Percentiles rank a stretch among this genome's conserved stretches.
Conservation (phyloP, 2,329 filamentous ascomycete genomes). For the Cladosporium sp. region DNA sequence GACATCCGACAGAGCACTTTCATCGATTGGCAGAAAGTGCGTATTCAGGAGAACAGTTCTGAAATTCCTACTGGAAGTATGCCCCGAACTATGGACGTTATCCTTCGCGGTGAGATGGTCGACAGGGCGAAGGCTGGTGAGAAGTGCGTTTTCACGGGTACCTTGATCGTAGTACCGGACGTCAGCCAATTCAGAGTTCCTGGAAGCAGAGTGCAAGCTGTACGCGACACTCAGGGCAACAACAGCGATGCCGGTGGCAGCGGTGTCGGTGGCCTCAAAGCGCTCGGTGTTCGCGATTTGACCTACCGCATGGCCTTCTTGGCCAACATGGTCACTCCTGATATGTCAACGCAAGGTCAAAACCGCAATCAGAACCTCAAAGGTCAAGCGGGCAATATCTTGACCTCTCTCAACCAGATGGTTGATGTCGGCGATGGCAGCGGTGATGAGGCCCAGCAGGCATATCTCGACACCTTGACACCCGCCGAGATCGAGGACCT, state of each 20-base stretch:
- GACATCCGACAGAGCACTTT: conserved; percentile 97
- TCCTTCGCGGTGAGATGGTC: conserved; percentile 93
- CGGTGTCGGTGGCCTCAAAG: conserved; percentile 83
- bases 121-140: conserved; percentile 96
- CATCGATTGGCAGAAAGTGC: conserved; percentile 98
- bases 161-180: conserved; percentile 93
- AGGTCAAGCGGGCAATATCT: conserved; percentile 76
- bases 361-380: conserved; percentile 60
- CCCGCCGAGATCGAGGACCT: conserved; percentile 86
- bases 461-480: conserved; percentile 81
- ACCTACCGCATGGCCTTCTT: conserved; percentile 97
- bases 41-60: conserved; percentile 96
- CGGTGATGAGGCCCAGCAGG: conserved; percentile 82
- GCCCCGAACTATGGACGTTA: conserved; percentile 97
- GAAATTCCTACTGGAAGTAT: conserved; percentile 98
- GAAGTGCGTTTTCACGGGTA: conserved; percentile 96
- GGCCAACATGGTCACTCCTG: conserved; percentile 91
- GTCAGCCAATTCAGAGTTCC: conserved; percentile 92
- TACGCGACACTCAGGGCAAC: conserved; percentile 72
- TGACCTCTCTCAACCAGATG: conserved; percentile 75
- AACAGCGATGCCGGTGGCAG: conserved; percentile 69
- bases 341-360: conserved; percentile 75
- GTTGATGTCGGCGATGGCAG: conserved; percentile 64
- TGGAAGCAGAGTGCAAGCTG: conserved; percentile 75
- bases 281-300: conserved; percentile 88